Base-by-base conservation (phyloP, 352 stramenopile species). In the Aphanomyces invadans region DNA sequence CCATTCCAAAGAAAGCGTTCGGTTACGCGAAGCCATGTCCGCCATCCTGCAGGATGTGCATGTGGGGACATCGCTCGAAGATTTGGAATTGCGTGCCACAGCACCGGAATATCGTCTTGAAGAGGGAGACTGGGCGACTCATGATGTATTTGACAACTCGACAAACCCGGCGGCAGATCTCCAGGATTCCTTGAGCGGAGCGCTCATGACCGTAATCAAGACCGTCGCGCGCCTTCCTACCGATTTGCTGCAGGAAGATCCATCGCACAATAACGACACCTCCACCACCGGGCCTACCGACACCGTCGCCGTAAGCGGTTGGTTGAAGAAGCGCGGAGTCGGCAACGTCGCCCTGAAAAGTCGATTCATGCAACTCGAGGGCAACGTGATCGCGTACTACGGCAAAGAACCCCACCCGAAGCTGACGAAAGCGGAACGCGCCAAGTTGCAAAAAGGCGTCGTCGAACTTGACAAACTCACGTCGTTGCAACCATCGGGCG, bases 391-490 rank as follows among this genome's bases (percentile, higher is more conserved):
- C 44, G 77, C 81, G 31, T 94, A 94, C 66, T 94, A 91, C 74
- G 89, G 88, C 73, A 92, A 90, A 65, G 90, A 91, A 65, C 86
- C 86, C 1, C 81, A 87, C 55, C 88, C 85, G 63, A 79, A 89
- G 36, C 80, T 81, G 12, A 83, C 71, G 28, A 67, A 74, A 2
- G 79, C 82, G 32, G 86, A 94, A 49, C 92, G 90, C 64, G 88
- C 83, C 63, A 67, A 79, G 39, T 76, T 80, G 31, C 80, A 87
- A 62, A 75, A 83, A 10, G 86, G 86, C 48, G 73, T 74, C 11
- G 92, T 94, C 61, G 83, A 94, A 53, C 70, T 94, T 51, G 86
- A 94, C 25, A 72, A 78, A 33, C 83, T 94, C 21, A 90, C 86
- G 39, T 91, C 81, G 33, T 70, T 94, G 60, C 80, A 91, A 62